A percentile compares a stretch with the other conserved stretches of the same genome.
phyloP scores from a whole-genome alignment of 2,329 filamentous ascomycete species.

The Exophiala dermatitidis region DNA sequence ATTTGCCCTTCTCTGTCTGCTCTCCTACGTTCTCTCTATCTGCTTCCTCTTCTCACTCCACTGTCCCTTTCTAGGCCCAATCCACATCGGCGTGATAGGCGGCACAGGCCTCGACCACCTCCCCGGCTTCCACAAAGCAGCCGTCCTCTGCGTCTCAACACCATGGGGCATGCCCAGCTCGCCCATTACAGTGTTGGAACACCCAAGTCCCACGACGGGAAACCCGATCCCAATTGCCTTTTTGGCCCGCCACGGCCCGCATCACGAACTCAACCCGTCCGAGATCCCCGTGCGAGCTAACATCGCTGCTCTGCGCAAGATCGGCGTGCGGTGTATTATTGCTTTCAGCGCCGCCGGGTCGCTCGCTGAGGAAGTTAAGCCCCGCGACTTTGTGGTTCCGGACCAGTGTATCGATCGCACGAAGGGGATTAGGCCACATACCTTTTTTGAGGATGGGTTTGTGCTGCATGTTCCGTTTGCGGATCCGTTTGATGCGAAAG shows the following conservation, averaged over 20 bases:
- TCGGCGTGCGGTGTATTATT: slow-evolving; percentile 85
- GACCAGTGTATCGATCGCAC: slow-evolving; percentile 97
- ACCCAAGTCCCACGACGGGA: slow-evolving; percentile 63
- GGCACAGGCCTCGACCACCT: slow-evolving; percentile 88
- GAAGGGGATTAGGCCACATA: slow-evolving; percentile 88
- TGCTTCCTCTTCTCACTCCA: neutral
- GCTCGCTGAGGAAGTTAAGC: slow-evolving; percentile 84
- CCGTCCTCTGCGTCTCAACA: slow-evolving; percentile 66
- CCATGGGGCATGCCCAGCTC: slow-evolving; percentile 80
- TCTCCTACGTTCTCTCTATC: neutral
- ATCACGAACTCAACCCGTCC: slow-evolving; percentile 87
- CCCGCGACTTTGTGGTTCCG: slow-evolving; percentile 91
- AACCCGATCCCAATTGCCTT: slow-evolving; percentile 68
- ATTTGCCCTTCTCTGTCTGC: neutral
- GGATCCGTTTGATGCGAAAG: slow-evolving; percentile 78
- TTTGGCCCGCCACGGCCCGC: slow-evolving; percentile 79
- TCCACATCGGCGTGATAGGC: slow-evolving; percentile 83
- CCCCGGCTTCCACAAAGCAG: slow-evolving; percentile 77
- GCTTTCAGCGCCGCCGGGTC: slow-evolving; percentile 94
- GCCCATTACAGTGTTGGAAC: slow-evolving; percentile 79
- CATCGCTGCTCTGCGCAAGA: slow-evolving; percentile 86
- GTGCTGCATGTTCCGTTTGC: slow-evolving; percentile 94
- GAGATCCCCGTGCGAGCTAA: slow-evolving; percentile 94
- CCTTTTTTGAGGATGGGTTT: slow-evolving; percentile 76
- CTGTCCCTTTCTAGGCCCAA: slow-evolving; percentile 47